Percentiles rank a stretch among this genome's conserved stretches.
phyloP scores from a whole-genome alignment of 2,329 filamentous ascomycete genomes.

The Pyricularia grisea region DNA sequence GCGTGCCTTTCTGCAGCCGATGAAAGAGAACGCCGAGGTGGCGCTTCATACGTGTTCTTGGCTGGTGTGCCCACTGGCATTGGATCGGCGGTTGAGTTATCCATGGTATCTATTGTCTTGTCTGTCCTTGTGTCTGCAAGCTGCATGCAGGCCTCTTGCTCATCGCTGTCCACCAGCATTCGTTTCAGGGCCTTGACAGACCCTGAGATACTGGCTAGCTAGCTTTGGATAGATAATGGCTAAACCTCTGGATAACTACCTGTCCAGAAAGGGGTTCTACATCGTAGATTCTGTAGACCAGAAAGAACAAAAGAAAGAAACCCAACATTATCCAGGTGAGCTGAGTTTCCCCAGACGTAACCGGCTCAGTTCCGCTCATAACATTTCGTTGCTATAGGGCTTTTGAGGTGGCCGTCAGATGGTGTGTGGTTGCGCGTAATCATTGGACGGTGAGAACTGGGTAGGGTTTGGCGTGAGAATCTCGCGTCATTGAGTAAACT shows the following conservation, averaged over 20 bases:
- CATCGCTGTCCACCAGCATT: background rate
- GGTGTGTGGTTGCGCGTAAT: background rate
- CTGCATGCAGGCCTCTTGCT: background rate
- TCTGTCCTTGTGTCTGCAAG: background rate
- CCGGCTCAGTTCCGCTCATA: background rate
- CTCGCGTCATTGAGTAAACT: background rate
- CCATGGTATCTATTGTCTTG: background rate
- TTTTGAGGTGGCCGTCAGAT: background rate
- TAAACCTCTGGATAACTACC: background rate
- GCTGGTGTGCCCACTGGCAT: background rate
- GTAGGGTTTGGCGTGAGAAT: background rate
- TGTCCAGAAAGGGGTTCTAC: background rate
- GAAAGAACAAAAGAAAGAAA: background rate
- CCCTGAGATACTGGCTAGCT: background rate
- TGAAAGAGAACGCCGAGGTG: background rate
- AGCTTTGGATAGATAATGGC: background rate
- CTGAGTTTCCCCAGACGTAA: background rate
- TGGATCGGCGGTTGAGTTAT: background rate
- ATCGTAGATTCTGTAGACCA: background rate
- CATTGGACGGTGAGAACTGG: background rate
- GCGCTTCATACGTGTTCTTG: background rate
- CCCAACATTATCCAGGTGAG: background rate
- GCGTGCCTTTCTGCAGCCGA: background rate
- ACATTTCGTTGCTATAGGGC: background rate
- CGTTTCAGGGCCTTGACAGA: background rate